Percentiles rank a stretch among this genome's conserved stretches.
These are phyloP conservation scores for Saraca asoca DNA, from an alignment of 331 rosid genomes.

Conservation along the genomic window DNA sequence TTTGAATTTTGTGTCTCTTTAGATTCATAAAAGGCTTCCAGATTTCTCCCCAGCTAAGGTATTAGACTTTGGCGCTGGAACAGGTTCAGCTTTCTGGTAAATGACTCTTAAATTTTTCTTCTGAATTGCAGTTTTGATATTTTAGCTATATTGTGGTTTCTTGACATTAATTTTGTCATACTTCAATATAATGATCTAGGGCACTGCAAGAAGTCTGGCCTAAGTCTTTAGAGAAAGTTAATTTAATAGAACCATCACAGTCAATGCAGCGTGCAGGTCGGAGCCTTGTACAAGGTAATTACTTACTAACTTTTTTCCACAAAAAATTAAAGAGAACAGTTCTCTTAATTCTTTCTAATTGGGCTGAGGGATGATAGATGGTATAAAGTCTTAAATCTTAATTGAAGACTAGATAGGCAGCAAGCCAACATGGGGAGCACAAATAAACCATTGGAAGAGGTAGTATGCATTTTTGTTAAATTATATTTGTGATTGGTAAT, in stretches of 20 bases:
- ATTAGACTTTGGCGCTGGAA: constrained; percentile 95
- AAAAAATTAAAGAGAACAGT: background rate
- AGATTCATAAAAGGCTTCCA: constrained; percentile 85
- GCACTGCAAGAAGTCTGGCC: constrained; percentile 96
- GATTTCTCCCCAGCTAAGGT: constrained; percentile 78
- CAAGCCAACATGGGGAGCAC: constrained; percentile 13
- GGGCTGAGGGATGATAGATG: constrained; percentile 14
- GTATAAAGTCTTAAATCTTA: constrained; percentile 13
- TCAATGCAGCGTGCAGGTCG: constrained; percentile 95
- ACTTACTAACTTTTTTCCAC: constrained; percentile 8
- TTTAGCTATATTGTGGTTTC: background rate
- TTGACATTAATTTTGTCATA: constrained; percentile 7
- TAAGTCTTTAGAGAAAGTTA: constrained; percentile 67
- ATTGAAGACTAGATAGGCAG: constrained; percentile 23
- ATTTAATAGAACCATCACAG: constrained; percentile 90
- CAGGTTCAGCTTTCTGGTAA: constrained; percentile 97
- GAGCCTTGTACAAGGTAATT: constrained; percentile 78
- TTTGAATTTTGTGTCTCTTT: constrained; percentile 11
- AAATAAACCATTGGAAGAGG: constrained; percentile 12
- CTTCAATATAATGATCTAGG: constrained; percentile 53
- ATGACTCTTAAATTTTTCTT: constrained; percentile 27
- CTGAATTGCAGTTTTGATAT: constrained; percentile 22
- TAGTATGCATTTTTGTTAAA: too few relatives aligned
- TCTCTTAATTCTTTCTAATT: constrained; percentile 31
- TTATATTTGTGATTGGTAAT: background rate